Evolutionary conservation across 805 yeast species (phyloP), one percentile per base, ranked within the genome.

Genomic region (Wickerhamiella alocasiicola): DNA sequence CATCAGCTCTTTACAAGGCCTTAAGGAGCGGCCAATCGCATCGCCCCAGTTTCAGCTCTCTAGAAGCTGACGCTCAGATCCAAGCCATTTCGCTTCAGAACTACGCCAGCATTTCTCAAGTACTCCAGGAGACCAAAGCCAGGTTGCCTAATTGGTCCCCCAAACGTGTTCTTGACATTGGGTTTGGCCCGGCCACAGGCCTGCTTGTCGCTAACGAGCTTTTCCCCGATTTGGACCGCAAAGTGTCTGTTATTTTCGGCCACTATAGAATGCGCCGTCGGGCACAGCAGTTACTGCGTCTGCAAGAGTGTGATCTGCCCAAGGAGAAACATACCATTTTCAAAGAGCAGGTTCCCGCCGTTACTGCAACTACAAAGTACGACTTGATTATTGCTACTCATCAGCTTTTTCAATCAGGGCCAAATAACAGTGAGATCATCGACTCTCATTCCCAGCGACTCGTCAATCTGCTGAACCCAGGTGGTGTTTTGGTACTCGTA

Each of bases 151-250:
- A 46, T 1, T 81, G 84, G 62, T 57, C 57, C 17, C 96, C 96
- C 0, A 53, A 68, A 21, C 64, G 72, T 4, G 72, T 91, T 0
- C 64, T 91, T 37, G 93, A 83, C 53, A 72, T 83, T 11, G 88
- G 95, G 0, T 76, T 70, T 54, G 97, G 98, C 0, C 97, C 98
- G 1, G 88, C 84, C 2, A 78, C 93, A 0, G 96, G 96, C 2
- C 75, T 91, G 65, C 61, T 87, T 12, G 97, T 94, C 0, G 63
- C 85, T 39, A 83, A 87, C 54, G 95, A 85, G 52, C 51, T 87
- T 1, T 73, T 83, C 75, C 80, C 71, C 61, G 56, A 60, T 15
- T 84, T 94, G 0, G 62, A 61, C 15, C 62, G 64, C 11, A 82
- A 82, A 51, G 84, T 82, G 29, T 76, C 81, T 0, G 81, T 78